phyloP scores from a whole-genome alignment of 257 asterid species.

The Mentha longifolia region DNA sequence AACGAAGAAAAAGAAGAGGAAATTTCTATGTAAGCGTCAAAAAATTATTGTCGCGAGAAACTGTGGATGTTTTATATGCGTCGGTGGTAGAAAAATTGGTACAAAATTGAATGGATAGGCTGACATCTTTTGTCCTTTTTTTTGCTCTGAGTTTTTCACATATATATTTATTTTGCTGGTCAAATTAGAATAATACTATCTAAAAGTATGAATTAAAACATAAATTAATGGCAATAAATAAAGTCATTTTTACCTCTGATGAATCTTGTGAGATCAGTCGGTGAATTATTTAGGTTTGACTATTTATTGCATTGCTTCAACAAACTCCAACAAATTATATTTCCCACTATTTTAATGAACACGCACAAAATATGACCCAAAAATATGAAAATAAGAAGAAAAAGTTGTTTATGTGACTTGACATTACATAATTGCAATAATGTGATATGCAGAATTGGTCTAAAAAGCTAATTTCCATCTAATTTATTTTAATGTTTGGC shows the following conservation, averaged over 20 bases:
- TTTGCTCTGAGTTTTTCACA: neutral
- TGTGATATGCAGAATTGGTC: no score
- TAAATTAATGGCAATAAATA: neutral
- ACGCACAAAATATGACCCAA: constrained; percentile 4
- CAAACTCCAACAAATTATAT: constrained; percentile 27
- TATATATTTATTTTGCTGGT: neutral
- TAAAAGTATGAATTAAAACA: constrained; percentile 6
- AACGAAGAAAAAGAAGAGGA: neutral
- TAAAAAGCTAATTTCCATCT: no score
- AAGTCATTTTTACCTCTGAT: constrained; percentile 23
- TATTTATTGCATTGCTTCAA: constrained; percentile 22
- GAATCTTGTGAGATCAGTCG: constrained; percentile 43
- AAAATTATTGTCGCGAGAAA: constrained; percentile 20
- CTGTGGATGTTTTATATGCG: constrained; percentile 34
- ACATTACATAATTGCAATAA: neutral
- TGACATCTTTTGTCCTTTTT: constrained; percentile 24
- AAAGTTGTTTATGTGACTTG: neutral
- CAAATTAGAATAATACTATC: constrained; percentile 22
- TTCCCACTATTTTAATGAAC: constrained; percentile 29
- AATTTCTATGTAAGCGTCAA: constrained; percentile 23
- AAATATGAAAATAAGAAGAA: neutral
- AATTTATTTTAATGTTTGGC: no score
- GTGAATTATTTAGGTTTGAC: constrained; percentile 44
- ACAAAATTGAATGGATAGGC: constrained; percentile 1
- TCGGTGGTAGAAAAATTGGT: constrained; percentile 32